Percentiles rank a stretch among this genome's conserved stretches.
phyloP scores from a whole-genome alignment of 352 stramenopile genomes.

The Lagenidium giganteum region DNA sequence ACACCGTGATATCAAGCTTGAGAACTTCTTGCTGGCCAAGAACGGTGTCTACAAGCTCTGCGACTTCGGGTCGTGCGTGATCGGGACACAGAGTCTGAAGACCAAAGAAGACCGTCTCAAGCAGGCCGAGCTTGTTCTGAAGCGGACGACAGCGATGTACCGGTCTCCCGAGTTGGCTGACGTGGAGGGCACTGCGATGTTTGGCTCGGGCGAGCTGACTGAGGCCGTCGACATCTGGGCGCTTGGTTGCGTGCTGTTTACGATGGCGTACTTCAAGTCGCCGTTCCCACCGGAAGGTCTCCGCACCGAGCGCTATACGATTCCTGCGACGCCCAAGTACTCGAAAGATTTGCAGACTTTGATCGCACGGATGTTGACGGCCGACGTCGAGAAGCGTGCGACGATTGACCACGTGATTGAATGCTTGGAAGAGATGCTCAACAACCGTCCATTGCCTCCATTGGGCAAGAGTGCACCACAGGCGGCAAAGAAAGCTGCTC shows the following conservation, averaged over 20 bases:
- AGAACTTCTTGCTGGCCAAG: slow-evolving; percentile 92
- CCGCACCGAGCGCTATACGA: slow-evolving; percentile 88
- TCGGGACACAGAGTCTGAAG: slow-evolving; percentile 57
- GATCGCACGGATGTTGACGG: slow-evolving; percentile 86
- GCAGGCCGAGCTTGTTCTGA: slow-evolving; percentile 91
- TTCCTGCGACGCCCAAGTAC: slow-evolving; percentile 84
- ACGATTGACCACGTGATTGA: slow-evolving; percentile 90
- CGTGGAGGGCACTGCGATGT: slow-evolving; percentile 83
- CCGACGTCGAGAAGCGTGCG: slow-evolving; percentile 81
- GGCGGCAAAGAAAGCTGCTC: slow-evolving; percentile 19
- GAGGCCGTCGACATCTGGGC: slow-evolving; percentile 90
- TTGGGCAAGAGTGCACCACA: background rate
- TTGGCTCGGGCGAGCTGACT: slow-evolving; percentile 85
- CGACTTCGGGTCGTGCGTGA: slow-evolving; percentile 90
- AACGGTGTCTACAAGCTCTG: slow-evolving; percentile 89
- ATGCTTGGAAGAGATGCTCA: slow-evolving; percentile 61
- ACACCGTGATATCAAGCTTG: slow-evolving; percentile 95
- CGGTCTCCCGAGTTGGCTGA: slow-evolving; percentile 95
- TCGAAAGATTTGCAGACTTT: slow-evolving; percentile 74
- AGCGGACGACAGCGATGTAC: slow-evolving; percentile 96
- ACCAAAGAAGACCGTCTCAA: slow-evolving; percentile 74
- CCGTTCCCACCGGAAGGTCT: slow-evolving; percentile 94
- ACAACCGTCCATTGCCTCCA: slow-evolving; percentile 28
- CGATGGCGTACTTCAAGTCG: slow-evolving; percentile 91
- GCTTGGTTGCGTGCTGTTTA: slow-evolving; percentile 94